These are phyloP conservation scores for Ceriops zippeliana DNA, from an alignment of 345 rosid genomes.

Conservation along the genomic window DNA sequence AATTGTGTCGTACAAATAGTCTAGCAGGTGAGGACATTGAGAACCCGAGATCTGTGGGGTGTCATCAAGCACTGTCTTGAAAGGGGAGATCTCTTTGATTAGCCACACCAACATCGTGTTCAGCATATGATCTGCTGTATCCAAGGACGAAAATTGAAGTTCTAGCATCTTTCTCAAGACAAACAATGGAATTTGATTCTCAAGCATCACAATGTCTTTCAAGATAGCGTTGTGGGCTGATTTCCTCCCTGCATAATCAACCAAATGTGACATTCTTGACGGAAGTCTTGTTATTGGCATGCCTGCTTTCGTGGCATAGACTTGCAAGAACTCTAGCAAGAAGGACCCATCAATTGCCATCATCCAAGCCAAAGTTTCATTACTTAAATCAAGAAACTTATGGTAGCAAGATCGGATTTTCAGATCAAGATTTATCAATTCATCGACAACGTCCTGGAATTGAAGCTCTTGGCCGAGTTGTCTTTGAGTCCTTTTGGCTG, in stretches of 20 bases:
- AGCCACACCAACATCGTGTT: slow-evolving; percentile 39
- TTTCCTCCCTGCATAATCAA: slow-evolving; percentile 36
- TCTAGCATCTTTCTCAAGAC: slow-evolving; percentile 51
- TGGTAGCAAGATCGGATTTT: slow-evolving; percentile 59
- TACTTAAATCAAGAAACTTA: slow-evolving; percentile 40
- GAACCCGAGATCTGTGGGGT: slow-evolving; percentile 21
- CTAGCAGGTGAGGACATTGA: slow-evolving; percentile 43
- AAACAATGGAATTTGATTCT: slow-evolving; percentile 70
- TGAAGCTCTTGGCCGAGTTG: slow-evolving; percentile 24
- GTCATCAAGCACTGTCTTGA: slow-evolving; percentile 22
- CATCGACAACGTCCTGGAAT: slow-evolving; percentile 49
- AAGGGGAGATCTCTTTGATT: slow-evolving; percentile 53
- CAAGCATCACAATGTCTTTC: slow-evolving; percentile 64
- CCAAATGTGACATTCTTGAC: slow-evolving; percentile 38
- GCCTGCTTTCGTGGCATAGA: slow-evolving; percentile 36
- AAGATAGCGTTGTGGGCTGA: slow-evolving; percentile 47
- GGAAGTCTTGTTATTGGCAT: slow-evolving; percentile 33
- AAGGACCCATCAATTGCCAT: slow-evolving; percentile 72
- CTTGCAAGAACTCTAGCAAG: slow-evolving; percentile 58
- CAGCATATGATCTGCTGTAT: slow-evolving; percentile 36
- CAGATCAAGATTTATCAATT: slow-evolving; percentile 31
- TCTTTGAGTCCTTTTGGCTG: slow-evolving; percentile 6
- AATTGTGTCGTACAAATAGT: slow-evolving; percentile 46
- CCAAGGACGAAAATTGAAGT: slow-evolving; percentile 31
- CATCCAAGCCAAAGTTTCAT: slow-evolving; percentile 69